Percentiles rank a stretch among this genome's conserved stretches.
These are phyloP conservation scores for Smittium culicis DNA, from an alignment of 371 early-diverging fungal species.

Conservation along the genomic window DNA sequence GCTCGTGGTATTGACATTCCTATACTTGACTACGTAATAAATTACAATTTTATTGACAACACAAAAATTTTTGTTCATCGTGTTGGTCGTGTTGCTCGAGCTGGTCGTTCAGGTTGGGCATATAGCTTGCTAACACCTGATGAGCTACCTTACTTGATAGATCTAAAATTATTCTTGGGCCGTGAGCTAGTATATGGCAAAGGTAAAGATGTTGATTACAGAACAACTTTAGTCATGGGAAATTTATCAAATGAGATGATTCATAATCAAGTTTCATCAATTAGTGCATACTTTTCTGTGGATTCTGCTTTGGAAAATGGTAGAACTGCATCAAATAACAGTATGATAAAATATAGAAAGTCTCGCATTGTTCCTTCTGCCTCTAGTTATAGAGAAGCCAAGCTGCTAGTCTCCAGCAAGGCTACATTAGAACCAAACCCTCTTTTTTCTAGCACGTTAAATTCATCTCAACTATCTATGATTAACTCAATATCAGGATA, in stretches of 20 bases:
- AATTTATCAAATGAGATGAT: slow-evolving; percentile 51
- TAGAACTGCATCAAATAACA: slow-evolving; percentile 56
- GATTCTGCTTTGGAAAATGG: slow-evolving; percentile 50
- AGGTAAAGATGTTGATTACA: slow-evolving; percentile 43
- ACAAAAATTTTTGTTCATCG: slow-evolving; percentile 95
- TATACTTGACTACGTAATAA: slow-evolving; percentile 79
- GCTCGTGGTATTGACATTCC: slow-evolving; percentile 95
- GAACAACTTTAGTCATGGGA: slow-evolving; percentile 69
- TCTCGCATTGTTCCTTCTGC: slow-evolving; percentile 58
- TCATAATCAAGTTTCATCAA: slow-evolving; percentile 58
- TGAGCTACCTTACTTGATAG: slow-evolving; percentile 82
- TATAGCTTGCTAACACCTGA: slow-evolving; percentile 97
- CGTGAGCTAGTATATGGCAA: slow-evolving; percentile 25
- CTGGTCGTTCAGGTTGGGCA: slow-evolving; percentile 84
- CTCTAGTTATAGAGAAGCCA: slow-evolving; percentile 75
- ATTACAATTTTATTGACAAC: slow-evolving; percentile 88
- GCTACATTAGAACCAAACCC: slow-evolving; percentile 59
- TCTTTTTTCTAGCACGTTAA: slow-evolving; percentile 37
- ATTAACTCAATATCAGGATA: slow-evolving; percentile 60
- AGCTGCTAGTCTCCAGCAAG: slow-evolving; percentile 48
- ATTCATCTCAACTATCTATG: slow-evolving; percentile 42
- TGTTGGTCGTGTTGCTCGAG: slow-evolving; percentile 99
- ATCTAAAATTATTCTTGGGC: slow-evolving; percentile 81
- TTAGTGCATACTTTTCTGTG: slow-evolving; percentile 38
- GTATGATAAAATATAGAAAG: slow-evolving; percentile 68